Evolutionary conservation across 1,284 basidiomycete species (phyloP), one percentile per base, ranked within the genome.

Genomic region (Apiotrichum mycotoxinovorans): DNA sequence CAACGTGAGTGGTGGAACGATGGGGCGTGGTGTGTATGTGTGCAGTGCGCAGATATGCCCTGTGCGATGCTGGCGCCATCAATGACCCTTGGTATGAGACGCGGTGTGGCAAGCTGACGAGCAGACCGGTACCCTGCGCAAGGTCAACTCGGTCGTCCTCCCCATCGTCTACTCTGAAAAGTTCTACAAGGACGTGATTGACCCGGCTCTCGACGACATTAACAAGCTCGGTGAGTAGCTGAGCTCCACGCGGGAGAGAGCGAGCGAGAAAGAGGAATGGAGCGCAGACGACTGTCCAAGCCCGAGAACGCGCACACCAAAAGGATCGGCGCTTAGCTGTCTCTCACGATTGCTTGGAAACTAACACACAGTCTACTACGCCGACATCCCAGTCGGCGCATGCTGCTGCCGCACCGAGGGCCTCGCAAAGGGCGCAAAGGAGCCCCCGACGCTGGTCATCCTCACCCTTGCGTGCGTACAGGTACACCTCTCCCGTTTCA

Each of bases 301-400:
- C n/a, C n/a, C n/a, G n/a, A n/a, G n/a, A n/a, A n/a, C n/a, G n/a
- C n/a, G n/a, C n/a, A n/a, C n/a, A n/a, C n/a, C n/a, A n/a, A n/a
- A n/a, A n/a, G 7, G 30, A 30, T 30, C 30, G 30, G 7, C 30
- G 30, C 30, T 30, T 12, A 5, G 7, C 30, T 5, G 5, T 30
- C 30, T 17, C 23, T 43, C 18, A 37, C 40, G 27, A 48, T 54
- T 41, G 30, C 34, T 44, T 20, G 17, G 38, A 12, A 20, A 25
- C 46, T 48, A 18, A 35, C 22, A 8, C 23, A 20, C 46, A 72
- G 75, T 77, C 41, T 77, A 77, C 63, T 77, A 75, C 57, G 72
- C 67, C 27, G 75, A 77, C 62, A 77, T 77, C 54, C 75, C 75
- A 34, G 75, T 77, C 34, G 75, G 75, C 26, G 73, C 74, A 3